A percentile compares a stretch with the other conserved stretches of the same genome.
phyloP scores from a whole-genome alignment of 169 alveolate species.

The Plasmodium gonderi region DNA sequence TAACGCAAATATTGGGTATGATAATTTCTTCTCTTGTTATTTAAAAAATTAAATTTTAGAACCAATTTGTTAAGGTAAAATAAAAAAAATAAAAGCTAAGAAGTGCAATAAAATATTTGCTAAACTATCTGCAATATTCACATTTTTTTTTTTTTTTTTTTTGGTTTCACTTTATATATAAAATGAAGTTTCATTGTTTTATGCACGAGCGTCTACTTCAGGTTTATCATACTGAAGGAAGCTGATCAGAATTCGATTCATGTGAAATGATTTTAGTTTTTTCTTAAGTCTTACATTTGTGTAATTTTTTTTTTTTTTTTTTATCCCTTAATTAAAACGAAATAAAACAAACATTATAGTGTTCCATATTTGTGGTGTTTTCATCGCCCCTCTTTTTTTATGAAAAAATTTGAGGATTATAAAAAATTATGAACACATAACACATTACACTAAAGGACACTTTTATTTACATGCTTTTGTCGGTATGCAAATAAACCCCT shows the following conservation, averaged over 20 bases:
- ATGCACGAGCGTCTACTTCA: not conserved
- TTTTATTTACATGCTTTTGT: not conserved
- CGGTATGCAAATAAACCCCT: too few relatives aligned
- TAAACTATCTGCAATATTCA: not conserved
- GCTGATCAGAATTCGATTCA: not conserved
- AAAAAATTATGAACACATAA: not conserved
- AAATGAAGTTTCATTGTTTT: not conserved
- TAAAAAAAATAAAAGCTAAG: not conserved
- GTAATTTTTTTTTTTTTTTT: not conserved
- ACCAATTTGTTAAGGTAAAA: not conserved
- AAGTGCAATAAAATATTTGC: not conserved
- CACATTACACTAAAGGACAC: not conserved
- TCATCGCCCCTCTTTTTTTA: not conserved
- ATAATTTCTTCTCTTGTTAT: not conserved
- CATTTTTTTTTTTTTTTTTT: not conserved
- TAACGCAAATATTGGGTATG: not conserved
- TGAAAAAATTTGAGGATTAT: not conserved
- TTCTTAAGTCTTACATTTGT: not conserved
- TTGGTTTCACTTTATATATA: not conserved
- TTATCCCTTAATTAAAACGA: not conserved
- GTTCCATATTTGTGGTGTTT: not conserved
- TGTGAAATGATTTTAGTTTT: not conserved
- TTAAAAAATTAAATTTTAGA: not conserved
- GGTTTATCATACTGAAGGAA: not conserved
- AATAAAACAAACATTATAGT: not conserved